Evolutionary conservation across 805 yeast genomes (phyloP).

Genomic region (Brettanomyces custersianus): DNA sequence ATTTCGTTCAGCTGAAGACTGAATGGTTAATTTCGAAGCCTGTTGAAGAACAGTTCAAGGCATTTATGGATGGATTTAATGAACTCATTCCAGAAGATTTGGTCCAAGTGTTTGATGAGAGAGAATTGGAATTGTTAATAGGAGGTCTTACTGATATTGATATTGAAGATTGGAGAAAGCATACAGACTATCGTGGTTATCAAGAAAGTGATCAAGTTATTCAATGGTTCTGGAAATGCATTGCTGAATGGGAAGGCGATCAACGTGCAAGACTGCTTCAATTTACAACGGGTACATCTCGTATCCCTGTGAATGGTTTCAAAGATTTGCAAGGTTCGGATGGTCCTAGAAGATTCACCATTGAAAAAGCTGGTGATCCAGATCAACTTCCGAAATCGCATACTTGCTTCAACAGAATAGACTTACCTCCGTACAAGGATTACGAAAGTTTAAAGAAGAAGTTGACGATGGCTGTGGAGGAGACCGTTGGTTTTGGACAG

Average conservation of each 20-base stretch:
- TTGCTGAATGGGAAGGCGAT: constrained; percentile 90
- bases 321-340: constrained; percentile 98
- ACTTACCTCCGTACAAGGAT: constrained; percentile 87
- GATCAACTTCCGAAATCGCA: constrained; percentile 94
- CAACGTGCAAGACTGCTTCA: constrained; percentile 93
- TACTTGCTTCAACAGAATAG: constrained; percentile 98
- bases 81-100: constrained; percentile 96
- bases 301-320: constrained; percentile 98
- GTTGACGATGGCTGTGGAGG: constrained; percentile 93
- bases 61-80: constrained; percentile 94
- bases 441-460: constrained; percentile 81
- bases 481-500: constrained; percentile 98
- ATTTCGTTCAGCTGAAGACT: constrained; percentile 87
- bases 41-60: constrained; percentile 91
- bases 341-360: constrained; percentile 98
- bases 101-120: constrained; percentile 93
- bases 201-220: constrained; percentile 93
- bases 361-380: constrained; percentile 94
- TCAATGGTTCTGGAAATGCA: constrained; percentile 98
- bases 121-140: constrained; percentile 90
- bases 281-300: constrained; percentile 97
- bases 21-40: constrained; percentile 94
- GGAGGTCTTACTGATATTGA: constrained; percentile 99
- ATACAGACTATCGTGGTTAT: constrained; percentile 97
- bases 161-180: constrained; percentile 98